These are phyloP conservation scores for Cercophora newfieldiana DNA, from an alignment of 495 filamentous ascomycete genomes.

Conservation along the genomic window DNA sequence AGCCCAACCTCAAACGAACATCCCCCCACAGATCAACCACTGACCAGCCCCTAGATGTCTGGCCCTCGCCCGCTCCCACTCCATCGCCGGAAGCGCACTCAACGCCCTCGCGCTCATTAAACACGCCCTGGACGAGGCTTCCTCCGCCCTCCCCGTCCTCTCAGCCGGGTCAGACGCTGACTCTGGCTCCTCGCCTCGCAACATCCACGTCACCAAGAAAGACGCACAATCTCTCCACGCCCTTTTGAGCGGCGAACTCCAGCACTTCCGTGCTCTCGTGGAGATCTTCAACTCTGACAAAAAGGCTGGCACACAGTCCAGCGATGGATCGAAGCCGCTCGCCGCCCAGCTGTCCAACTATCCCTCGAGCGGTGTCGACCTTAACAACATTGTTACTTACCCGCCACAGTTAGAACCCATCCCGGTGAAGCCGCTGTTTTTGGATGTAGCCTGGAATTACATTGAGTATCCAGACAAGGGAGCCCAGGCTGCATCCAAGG, in stretches of 20 bases:
- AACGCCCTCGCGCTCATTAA: slow-evolving; percentile 84
- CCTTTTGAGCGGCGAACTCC: slow-evolving; percentile 65
- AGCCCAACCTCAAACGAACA: slow-evolving; percentile 20
- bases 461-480: slow-evolving; percentile 81
- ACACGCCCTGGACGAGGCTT: slow-evolving; percentile 62
- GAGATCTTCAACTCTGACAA: slow-evolving; percentile 65
- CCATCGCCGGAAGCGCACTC: slow-evolving; percentile 65
- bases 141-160: slow-evolving; percentile 39
- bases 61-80: slow-evolving; percentile 81
- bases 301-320: slow-evolving; percentile 20
- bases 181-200: slow-evolving; percentile 34
- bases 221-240: slow-evolving; percentile 58
- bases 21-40: slow-evolving; percentile 1
- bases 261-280: slow-evolving; percentile 78
- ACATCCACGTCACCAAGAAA: slow-evolving; percentile 60
- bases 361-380: slow-evolving; percentile 63
- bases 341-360: slow-evolving; percentile 75
- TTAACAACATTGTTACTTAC: slow-evolving; percentile 79
- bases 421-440: slow-evolving; percentile 92
- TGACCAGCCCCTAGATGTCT: slow-evolving; percentile 62
- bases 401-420: slow-evolving; percentile 80
- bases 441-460: slow-evolving; percentile 98
- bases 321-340: slow-evolving; percentile 48
- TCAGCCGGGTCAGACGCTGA: slow-evolving; percentile 36
- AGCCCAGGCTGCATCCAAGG: slow-evolving; percentile 3